Conservation (phyloP, 1,284 basidiomycete genomes). For the Phlebopus sp. region DNA sequence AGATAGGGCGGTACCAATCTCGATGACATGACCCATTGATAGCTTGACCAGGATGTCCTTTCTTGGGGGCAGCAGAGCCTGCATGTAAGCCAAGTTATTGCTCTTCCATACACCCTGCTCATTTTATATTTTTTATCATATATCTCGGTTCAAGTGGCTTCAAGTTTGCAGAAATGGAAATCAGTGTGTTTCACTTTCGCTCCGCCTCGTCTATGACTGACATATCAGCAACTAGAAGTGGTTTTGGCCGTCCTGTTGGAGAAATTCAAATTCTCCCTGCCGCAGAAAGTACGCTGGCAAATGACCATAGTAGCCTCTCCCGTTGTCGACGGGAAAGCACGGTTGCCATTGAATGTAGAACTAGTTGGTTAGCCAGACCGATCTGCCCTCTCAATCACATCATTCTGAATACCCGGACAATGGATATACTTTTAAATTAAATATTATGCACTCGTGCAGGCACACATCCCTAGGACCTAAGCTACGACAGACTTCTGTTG, state of each 20-base stretch:
- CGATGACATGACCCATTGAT: not conserved
- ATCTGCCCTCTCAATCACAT: no score
- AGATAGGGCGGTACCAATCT: not conserved
- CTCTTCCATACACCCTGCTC: not conserved
- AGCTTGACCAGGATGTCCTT: constrained; percentile 34
- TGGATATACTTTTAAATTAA: not conserved
- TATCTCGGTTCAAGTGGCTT: constrained; percentile 5
- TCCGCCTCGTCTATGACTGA: no score
- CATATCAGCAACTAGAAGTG: no score
- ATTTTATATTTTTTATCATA: not conserved
- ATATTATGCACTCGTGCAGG: not conserved
- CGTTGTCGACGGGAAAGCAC: no score
- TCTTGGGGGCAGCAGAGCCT: constrained; percentile 32
- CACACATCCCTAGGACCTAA: not conserved
- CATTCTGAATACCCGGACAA: no score
- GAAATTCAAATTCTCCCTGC: not conserved
- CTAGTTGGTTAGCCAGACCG: not conserved
- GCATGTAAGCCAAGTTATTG: constrained; percentile 28
- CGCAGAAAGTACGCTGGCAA: no score
- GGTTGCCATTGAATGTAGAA: not conserved
- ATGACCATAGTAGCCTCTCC: no score
- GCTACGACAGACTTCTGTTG: not conserved
- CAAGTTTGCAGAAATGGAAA: constrained; percentile 11
- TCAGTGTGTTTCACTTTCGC: constrained; percentile 1
- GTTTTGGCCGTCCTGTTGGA: not conserved